These are phyloP conservation scores for Hanseniaspora meyeri DNA, from an alignment of 805 yeast species.

Conservation along the genomic window DNA sequence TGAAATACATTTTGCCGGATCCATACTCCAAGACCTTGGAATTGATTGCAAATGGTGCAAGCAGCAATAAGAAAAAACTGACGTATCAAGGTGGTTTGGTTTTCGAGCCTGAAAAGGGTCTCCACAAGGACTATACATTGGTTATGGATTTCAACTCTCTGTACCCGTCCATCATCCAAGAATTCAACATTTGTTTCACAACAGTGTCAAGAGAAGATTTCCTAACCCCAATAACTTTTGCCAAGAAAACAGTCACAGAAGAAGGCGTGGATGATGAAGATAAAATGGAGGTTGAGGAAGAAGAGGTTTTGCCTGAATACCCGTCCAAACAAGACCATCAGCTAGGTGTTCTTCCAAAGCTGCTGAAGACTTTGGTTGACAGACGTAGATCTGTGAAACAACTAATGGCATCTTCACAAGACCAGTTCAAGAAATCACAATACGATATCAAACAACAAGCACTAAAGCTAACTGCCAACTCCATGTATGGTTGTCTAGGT, in stretches of 20 bases:
- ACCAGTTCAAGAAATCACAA: constrained; percentile 57
- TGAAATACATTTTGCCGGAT: constrained; percentile 79
- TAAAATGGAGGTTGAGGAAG: constrained; percentile 30
- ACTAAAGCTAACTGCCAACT: constrained; percentile 88
- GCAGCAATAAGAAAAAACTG: constrained; percentile 43
- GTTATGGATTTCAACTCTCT: constrained; percentile 98
- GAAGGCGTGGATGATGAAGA: background rate
- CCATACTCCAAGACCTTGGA: constrained; percentile 38
- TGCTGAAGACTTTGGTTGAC: constrained; percentile 70
- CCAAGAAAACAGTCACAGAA: constrained; percentile 21
- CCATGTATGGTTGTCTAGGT: constrained; percentile 99
- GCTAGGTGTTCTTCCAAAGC: constrained; percentile 74
- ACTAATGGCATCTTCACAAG: constrained; percentile 61
- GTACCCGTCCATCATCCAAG: constrained; percentile 95
- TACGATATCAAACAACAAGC: constrained; percentile 95
- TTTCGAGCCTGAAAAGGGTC: constrained; percentile 90
- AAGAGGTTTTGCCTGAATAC: constrained; percentile 42
- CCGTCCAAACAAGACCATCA: constrained; percentile 48
- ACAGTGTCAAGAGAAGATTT: constrained; percentile 60
- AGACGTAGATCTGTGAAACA: constrained; percentile 90
- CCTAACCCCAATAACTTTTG: background rate
- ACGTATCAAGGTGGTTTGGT: constrained; percentile 89
- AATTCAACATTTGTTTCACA: constrained; percentile 91
- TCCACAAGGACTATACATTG: constrained; percentile 73
- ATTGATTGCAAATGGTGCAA: constrained; percentile 31